Conservation (phyloP, 192 early-diverging fungal species). For the Coemansia sp. region DNA sequence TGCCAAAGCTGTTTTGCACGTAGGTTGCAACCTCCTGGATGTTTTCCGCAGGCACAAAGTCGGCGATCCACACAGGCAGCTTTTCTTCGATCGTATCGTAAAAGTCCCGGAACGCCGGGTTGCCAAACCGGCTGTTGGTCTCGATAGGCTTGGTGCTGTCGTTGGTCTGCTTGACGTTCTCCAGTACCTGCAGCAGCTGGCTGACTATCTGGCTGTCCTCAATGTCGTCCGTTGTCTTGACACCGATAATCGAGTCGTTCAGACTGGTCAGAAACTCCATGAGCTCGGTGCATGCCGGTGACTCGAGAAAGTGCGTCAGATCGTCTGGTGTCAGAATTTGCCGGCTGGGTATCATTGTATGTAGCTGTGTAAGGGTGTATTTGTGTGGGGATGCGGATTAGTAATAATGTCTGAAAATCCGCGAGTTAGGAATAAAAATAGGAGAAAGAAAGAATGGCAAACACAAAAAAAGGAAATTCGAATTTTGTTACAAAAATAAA, state of each 20-base stretch:
- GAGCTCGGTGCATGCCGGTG: slow-evolving; percentile 62
- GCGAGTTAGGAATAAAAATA: neutral
- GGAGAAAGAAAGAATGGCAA: neutral
- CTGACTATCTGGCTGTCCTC: slow-evolving; percentile 57
- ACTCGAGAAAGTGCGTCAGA: slow-evolving; percentile 71
- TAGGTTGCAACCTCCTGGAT: slow-evolving; percentile 73
- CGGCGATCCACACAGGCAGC: slow-evolving; percentile 37
- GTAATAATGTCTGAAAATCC: neutral
- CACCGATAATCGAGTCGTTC: slow-evolving; percentile 72
- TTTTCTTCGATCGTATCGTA: slow-evolving; percentile 66
- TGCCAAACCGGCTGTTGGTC: slow-evolving; percentile 86
- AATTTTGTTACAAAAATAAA: slow-evolving; percentile 1
- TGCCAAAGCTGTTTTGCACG: slow-evolving; percentile 83
- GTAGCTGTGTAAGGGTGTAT: neutral
- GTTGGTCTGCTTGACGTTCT: slow-evolving; percentile 60
- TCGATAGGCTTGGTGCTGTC: slow-evolving; percentile 72
- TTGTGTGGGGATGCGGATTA: neutral
- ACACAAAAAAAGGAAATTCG: neutral
- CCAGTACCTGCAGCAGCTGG: slow-evolving; percentile 66
- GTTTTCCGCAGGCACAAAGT: slow-evolving; percentile 41
- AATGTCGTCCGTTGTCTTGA: slow-evolving; percentile 58
- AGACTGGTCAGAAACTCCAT: slow-evolving; percentile 70
- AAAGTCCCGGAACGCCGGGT: slow-evolving; percentile 89
- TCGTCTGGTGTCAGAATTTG: slow-evolving; percentile 86
- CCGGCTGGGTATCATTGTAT: slow-evolving; percentile 31